Percentiles rank a stretch among this genome's conserved stretches.
These are phyloP conservation scores for Litsea cubeba DNA, from an alignment of 164 flowering plant species.

Conservation along the genomic window DNA sequence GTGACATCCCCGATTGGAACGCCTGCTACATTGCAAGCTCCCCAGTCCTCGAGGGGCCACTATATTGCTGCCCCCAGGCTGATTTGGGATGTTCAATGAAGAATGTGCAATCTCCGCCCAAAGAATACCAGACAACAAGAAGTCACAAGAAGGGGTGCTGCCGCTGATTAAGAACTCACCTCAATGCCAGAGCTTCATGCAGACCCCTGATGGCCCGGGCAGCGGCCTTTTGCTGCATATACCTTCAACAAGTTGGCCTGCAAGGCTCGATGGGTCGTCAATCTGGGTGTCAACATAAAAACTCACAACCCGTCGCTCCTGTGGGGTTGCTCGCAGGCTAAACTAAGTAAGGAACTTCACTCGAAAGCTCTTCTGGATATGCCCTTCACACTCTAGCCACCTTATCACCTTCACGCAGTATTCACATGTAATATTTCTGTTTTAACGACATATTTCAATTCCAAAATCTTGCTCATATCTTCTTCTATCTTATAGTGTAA, in stretches of 20 bases:
- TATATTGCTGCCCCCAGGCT: too few species aligned
- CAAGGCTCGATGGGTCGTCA: constrained; percentile 12
- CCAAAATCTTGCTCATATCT: too few species aligned
- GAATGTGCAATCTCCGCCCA: constrained; percentile 1
- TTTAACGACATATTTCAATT: too few species aligned
- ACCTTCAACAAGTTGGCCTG: constrained; percentile 8
- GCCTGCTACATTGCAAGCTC: too few species aligned
- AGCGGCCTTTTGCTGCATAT: constrained; percentile 17
- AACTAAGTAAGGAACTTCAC: constrained; percentile 14
- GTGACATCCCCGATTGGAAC: too few species aligned
- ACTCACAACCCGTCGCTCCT: constrained; percentile 28
- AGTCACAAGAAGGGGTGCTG: neutral
- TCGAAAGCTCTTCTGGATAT: constrained; percentile 9
- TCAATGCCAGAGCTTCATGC: constrained; percentile 85
- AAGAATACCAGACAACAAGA: constrained; percentile 3
- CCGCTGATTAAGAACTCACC: constrained; percentile 12
- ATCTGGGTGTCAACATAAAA: constrained; percentile 7
- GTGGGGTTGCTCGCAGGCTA: constrained; percentile 7
- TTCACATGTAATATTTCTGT: too few species aligned
- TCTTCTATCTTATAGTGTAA: too few species aligned
- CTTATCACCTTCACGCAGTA: constrained; percentile 14
- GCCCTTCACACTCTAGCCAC: constrained; percentile 15
- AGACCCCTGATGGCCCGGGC: constrained; percentile 56
- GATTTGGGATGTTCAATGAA: constrained; percentile 10
- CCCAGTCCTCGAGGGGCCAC: too few species aligned